Evolutionary conservation across 257 asterid species (phyloP).

Genomic region (Paraleonurus japonicus): DNA sequence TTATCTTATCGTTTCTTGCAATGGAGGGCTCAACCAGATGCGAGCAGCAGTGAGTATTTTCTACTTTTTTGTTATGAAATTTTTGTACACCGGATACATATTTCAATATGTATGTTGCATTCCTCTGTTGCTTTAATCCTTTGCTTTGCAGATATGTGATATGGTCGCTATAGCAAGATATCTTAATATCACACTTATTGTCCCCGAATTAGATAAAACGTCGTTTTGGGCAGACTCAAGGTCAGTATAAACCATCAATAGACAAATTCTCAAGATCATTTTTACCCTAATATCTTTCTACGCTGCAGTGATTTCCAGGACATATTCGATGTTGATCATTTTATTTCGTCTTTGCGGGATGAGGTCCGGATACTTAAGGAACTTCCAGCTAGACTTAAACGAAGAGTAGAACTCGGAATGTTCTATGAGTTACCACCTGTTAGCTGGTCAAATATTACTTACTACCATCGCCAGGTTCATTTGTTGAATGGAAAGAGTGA

Average conservation of each 20-base stretch:
- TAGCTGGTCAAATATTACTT: constrained; percentile 75
- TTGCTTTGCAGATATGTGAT: constrained; percentile 59
- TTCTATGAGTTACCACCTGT: constrained; percentile 56
- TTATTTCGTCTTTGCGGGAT: constrained; percentile 61
- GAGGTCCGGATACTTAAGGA: constrained; percentile 65
- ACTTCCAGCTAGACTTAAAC: constrained; percentile 59
- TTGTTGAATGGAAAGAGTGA: background rate
- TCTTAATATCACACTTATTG: constrained; percentile 60
- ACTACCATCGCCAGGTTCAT: constrained; percentile 60
- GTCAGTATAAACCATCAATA: constrained; percentile 25
- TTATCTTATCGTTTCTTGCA: constrained; percentile 75
- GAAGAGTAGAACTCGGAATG: constrained; percentile 51
- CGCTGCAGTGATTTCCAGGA: constrained; percentile 63
- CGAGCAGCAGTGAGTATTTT: constrained; percentile 63
- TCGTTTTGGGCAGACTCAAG: constrained; percentile 80
- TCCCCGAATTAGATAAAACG: constrained; percentile 72
- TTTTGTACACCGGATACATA: background rate
- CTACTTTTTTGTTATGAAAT: background rate
- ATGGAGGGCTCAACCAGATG: constrained; percentile 83
- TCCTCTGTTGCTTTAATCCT: background rate
- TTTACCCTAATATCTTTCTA: background rate
- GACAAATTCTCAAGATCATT: background rate
- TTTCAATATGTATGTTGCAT: background rate
- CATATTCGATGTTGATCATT: constrained; percentile 66
- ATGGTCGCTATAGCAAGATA: constrained; percentile 71